Base-by-base conservation (phyloP, 331 rosid species). In the Pyracantha coccinea region DNA sequence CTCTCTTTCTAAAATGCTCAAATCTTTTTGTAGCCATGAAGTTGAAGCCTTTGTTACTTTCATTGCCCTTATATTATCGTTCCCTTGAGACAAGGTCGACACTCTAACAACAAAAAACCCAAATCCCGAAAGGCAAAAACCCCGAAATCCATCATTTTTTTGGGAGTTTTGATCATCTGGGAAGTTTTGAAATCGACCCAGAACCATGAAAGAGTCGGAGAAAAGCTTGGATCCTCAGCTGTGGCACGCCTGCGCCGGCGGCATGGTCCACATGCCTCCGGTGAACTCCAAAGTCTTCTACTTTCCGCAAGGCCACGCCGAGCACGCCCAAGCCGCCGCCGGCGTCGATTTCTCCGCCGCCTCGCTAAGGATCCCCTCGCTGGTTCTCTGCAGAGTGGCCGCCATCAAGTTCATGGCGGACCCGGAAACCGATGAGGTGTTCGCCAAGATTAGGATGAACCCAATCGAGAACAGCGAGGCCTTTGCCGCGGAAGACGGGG, bases 161-260 rank as follows among this genome's bases (percentile, higher is more conserved):
- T 11, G 29, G n/a, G n/a, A 24, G 14, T 52, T 53, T 11, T 70
- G 14, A 29, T 70, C 7, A 33, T 32, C 69, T 35, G 28, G 50
- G 3, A 1, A 33, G 50, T 32, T 11, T 65, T 32, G 69, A 33
- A 65, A n/a, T 65, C 21, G 23, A 33, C 23, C 8, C 15, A 31
- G 8, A 53, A 53, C 74, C 66, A 94, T 92, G 99, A 91, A 81
- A 73, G 97, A 85, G 71, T 76, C 62, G 4, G 93, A 85, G 47
- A 89, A 85, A 61, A 84, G 79, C 61, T 89, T 95, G 84, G 97
- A 95, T 86, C 91, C 99, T 31, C 96, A 90, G 62, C 92, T 95
- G 72, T 95, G 99, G 99, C 98, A 92, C 77, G 99, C 99, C 7
- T 95, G 99, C 38, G 99, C 99, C 1, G 98, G 99, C 27, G 86